Evolutionary conservation across 768 basidiomycete species (phyloP).

Genomic region (Termitomyces sp.): DNA sequence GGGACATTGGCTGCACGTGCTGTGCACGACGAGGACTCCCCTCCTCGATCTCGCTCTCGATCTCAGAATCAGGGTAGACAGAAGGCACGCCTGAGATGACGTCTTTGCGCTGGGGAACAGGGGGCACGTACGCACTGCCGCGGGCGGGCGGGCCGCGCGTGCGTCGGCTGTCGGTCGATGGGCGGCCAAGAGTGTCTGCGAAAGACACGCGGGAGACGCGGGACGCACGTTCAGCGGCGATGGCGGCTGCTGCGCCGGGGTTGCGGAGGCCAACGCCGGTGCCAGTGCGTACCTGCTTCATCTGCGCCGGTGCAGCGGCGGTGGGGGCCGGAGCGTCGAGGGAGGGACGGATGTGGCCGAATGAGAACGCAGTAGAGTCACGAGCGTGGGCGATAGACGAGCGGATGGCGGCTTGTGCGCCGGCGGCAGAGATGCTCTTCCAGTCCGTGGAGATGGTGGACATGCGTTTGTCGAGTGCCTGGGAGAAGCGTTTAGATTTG

Average conservation of each 20-base stretch:
- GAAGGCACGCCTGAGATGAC: conserved; percentile 1
- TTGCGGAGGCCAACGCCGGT: conserved; percentile 47
- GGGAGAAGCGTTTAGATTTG: conserved; percentile 55
- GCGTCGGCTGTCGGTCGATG: conserved; percentile 31
- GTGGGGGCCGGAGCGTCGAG: conserved; percentile 18
- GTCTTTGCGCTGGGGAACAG: conserved; percentile 21
- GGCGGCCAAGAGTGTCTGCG: conserved; percentile 42
- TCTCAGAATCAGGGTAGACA: conserved; percentile 14
- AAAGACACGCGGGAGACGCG: conserved; percentile 64
- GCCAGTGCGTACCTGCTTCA: conserved; percentile 40
- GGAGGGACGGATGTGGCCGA: conserved; percentile 53
- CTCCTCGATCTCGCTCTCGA: background rate
- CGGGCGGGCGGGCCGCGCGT: conserved; percentile 31
- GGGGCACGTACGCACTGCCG: conserved; percentile 32
- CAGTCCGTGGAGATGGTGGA: conserved; percentile 75
- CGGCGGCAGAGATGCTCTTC: conserved; percentile 66
- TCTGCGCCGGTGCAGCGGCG: conserved; percentile 13
- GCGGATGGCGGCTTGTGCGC: conserved; percentile 71
- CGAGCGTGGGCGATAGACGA: conserved; percentile 49
- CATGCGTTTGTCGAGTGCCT: conserved; percentile 78
- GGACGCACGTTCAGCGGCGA: conserved; percentile 34
- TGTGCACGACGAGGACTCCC: background rate
- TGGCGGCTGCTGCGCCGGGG: conserved; percentile 26
- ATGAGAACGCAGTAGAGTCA: conserved; percentile 46
- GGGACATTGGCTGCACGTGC: conserved; percentile 20